Evolutionary conservation across 495 filamentous ascomycete genomes (phyloP), one percentile per base, ranked within the genome.

Genomic region (Penicillium lividum): DNA sequence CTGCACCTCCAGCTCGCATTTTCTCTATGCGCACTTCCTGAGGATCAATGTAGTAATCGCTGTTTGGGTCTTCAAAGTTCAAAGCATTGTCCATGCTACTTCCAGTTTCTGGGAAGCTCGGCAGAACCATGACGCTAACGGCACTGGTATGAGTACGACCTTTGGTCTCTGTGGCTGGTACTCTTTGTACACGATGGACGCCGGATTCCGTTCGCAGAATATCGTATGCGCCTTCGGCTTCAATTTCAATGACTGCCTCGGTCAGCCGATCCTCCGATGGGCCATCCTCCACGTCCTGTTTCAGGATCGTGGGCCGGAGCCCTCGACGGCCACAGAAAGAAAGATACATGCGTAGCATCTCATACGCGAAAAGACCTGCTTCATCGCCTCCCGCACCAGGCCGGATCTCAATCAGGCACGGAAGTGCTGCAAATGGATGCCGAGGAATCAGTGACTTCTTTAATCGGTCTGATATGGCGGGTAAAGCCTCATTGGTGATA

Each of bases 371-470:
- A 55, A 96, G 80, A 11, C 88, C 87, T 3, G 93, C 93, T 71
- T 98, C 94, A 58, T 88, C 86, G 15, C 94, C 94, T 44, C 94
- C 94, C n/a, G 91, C 92, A 3, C 94, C 94, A 6, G 94, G 94
- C 3, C 92, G 85, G 36, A 98, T 89, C 72, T 98, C 94, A 38
- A 98, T 70, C 38, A 98, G 78, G 62, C 93, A 97, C 43, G 92
- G 90, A 62, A 98, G 85, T 56, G 91, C 82, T n/a, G 91, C 91
- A 68, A 98, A 98, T 5, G 95, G 93, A 67, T 98, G 92, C 49
- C 84, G 83, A 6, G 93, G 93, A 33, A 96, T 87, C 52, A 98
- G 84, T 13, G 89, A 80, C 16, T 81, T 82, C 40, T 89, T 89
- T 9, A 98, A 78, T 31, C 82, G 80, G 16, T 77, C 79, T 3